A percentile compares a stretch with the other conserved stretches of the same genome.
Conservation (phyloP, 495 filamentous ascomycete species). For the Hypomontagnella monticulosa region DNA sequence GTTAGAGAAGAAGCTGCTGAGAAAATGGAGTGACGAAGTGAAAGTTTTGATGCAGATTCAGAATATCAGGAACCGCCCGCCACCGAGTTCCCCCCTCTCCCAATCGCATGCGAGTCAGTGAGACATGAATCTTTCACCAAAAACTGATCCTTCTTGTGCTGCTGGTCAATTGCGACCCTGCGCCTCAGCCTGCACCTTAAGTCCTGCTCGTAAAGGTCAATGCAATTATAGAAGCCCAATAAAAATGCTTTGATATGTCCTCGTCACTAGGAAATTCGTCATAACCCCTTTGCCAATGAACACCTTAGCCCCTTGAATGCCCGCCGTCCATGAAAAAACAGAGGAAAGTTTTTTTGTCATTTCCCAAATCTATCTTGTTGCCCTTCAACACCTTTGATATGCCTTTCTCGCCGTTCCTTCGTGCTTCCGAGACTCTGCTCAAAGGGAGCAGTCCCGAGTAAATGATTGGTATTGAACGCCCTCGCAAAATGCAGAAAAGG, state of each 20-base stretch:
- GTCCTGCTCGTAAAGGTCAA: slow-evolving; percentile 40
- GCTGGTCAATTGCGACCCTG: slow-evolving; percentile 41
- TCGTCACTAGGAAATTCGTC: slow-evolving; percentile 39
- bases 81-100: slow-evolving; percentile 29
- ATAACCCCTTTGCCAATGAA: slow-evolving; percentile 23
- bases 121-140: slow-evolving; percentile 32
- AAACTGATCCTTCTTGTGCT: slow-evolving; percentile 41
- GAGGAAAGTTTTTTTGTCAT: slow-evolving; percentile 45
- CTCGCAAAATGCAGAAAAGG: slow-evolving; percentile 27
- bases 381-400: slow-evolving; percentile 48
- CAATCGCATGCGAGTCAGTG: slow-evolving; percentile 24
- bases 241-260: slow-evolving; percentile 37
- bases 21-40: slow-evolving; percentile 32
- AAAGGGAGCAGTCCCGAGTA: slow-evolving; percentile 9
- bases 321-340: slow-evolving; percentile 29
- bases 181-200: slow-evolving; percentile 41
- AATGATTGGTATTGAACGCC: slow-evolving; percentile 29
- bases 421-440: slow-evolving; percentile 26
- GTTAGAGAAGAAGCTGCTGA: slow-evolving; percentile 32
- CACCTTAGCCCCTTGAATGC: slow-evolving; percentile 31
- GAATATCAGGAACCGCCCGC: slow-evolving; percentile 33
- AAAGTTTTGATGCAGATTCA: slow-evolving; percentile 34
- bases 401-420: slow-evolving; percentile 31
- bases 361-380: slow-evolving; percentile 46
- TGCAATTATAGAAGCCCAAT: slow-evolving; percentile 36